Evolutionary conservation across 1,284 basidiomycete species (phyloP), one percentile per base, ranked within the genome.

Genomic region (Sporisorium exsertum): DNA sequence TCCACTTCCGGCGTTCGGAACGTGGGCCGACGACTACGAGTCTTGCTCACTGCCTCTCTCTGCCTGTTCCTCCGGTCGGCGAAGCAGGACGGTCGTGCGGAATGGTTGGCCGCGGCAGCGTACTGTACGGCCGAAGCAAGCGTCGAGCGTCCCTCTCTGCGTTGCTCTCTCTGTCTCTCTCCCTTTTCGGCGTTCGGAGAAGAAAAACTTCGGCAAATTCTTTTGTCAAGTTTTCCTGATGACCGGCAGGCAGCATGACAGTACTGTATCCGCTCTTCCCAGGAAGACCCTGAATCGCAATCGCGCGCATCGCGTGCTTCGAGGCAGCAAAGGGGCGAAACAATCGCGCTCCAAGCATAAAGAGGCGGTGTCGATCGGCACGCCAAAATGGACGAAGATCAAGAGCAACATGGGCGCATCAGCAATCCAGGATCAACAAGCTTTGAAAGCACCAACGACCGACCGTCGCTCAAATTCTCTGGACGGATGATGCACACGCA

Each of bases 321-420:
- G 40, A 43, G 16, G 37, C 37, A 40, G 12, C 16, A 40, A 40
- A 18, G 37, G 16, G 16, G 16, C 37, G 29, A 32, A 32, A 32
- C 16, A 16, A 16, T 15, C 16, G 4, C 9, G 13, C 9, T 15
- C 7, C 37, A 8, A 40, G 37, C 15, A n/a, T 2, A n/a, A 40
- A 40, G 37, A 20, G 40, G 40, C 40, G n/a, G 40, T 43, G n/a
- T 43, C 40, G 40, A 43, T 43, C 40, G 40, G 40, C 40, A 43
- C n/a, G 40, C n/a, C 40, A 43, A 43, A 43, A n/a, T 43, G 18
- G 4, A 43, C 40, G n/a, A 43, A 43, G n/a, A 43, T 43, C 40
- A 43, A 43, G n/a, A 20, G 6, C 40, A 43, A 20, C 40, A 37
- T 37, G 16, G 20, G 40, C n/a, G 37, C 37, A 40, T 16, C 40